Percentiles rank a stretch among this genome's conserved stretches.
phyloP scores from a whole-genome alignment of 352 stramenopile species.

The Pythium pyrilobum region DNA sequence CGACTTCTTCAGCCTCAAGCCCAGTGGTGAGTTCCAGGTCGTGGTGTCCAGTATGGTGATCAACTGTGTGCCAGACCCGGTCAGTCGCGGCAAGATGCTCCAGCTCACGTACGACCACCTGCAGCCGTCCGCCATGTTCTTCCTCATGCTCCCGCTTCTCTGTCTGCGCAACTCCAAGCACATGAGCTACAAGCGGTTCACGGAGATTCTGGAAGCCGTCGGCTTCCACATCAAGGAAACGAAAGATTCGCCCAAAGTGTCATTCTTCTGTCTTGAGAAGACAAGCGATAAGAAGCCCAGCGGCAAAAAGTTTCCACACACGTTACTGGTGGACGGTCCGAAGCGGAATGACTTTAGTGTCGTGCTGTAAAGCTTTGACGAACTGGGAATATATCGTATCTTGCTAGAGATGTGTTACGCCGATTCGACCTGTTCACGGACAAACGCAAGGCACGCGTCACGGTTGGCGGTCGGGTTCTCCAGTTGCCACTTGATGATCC shows the following conservation, averaged over 20 bases:
- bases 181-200: constrained; percentile 70
- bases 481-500: constrained; percentile 58
- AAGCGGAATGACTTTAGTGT: constrained; percentile 74
- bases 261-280: constrained; percentile 78
- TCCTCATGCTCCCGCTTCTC: constrained; percentile 73
- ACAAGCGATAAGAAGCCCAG: constrained; percentile 9
- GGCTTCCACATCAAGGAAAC: constrained; percentile 62
- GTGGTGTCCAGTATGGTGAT: constrained; percentile 94
- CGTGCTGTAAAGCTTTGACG: constrained; percentile 39
- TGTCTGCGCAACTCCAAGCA: constrained; percentile 72
- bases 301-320: constrained; percentile 36
- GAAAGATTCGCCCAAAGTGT: constrained; percentile 76
- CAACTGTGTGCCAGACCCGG: constrained; percentile 93
- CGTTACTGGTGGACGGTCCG: constrained; percentile 31
- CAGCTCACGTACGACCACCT: constrained; percentile 57
- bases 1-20: constrained; percentile 88
- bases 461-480: constrained; percentile 38
- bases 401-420: no score
- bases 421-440: constrained; percentile 9
- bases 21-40: constrained; percentile 77
- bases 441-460: constrained; percentile 52
- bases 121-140: constrained; percentile 43
- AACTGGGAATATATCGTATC: not conserved
- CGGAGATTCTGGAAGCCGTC: constrained; percentile 58
- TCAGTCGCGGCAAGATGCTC: constrained; percentile 76